Conservation (phyloP, 371 early-diverging fungal species). For the Blakeslea trispora region DNA sequence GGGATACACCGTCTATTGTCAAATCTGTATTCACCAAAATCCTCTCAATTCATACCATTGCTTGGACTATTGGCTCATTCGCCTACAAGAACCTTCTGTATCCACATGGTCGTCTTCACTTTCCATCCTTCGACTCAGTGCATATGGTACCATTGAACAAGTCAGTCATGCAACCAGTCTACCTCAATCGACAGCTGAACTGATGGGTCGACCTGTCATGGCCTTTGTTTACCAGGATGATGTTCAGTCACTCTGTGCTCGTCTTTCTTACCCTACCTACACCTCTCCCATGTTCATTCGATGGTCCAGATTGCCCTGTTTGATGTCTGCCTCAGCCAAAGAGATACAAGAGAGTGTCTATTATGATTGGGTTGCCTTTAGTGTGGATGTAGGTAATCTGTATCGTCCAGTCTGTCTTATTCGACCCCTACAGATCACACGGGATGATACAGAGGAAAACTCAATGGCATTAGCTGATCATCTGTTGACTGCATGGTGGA, state of each 20-base stretch:
- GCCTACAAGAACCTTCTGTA: not conserved
- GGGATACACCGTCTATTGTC: constrained; percentile 15
- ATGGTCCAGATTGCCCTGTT: constrained; percentile 24
- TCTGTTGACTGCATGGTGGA: no score
- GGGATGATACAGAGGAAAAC: not conserved
- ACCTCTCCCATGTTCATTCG: constrained; percentile 19
- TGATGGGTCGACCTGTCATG: constrained; percentile 27
- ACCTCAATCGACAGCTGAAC: constrained; percentile 10
- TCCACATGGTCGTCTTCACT: not conserved
- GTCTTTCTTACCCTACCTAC: constrained; percentile 5
- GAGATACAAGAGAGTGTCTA: constrained; percentile 7
- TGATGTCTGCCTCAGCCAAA: constrained; percentile 1
- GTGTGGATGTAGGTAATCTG: no score
- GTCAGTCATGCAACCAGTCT: constrained; percentile 10
- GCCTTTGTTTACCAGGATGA: constrained; percentile 29
- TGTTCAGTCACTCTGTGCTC: constrained; percentile 15
- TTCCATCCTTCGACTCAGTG: constrained; percentile 23
- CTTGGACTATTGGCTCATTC: constrained; percentile 26
- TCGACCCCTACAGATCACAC: not conserved
- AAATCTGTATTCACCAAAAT: constrained; percentile 30
- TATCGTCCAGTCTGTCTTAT: not conserved
- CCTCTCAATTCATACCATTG: constrained; percentile 16
- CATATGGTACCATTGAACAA: constrained; percentile 31
- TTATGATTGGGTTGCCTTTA: not conserved
- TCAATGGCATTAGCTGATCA: no score